Evolutionary conservation across 441 rosid species (phyloP).

Genomic region (Erodium chrysanthum): DNA sequence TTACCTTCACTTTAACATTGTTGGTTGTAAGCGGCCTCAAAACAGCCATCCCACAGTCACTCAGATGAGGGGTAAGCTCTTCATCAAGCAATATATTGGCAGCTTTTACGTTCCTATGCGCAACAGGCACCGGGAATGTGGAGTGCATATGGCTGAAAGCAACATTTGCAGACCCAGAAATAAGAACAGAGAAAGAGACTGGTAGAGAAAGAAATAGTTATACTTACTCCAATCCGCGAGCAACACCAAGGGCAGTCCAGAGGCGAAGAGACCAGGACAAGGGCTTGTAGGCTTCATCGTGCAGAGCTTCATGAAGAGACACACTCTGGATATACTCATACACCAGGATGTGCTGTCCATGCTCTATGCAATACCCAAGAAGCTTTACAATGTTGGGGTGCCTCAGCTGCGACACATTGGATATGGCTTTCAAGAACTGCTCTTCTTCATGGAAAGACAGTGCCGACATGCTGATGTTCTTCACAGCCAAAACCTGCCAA

Average conservation of each 20-base stretch:
- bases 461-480: constrained; percentile 54
- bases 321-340: constrained; percentile 63
- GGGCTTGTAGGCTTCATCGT: constrained; percentile 47
- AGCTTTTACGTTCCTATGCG: constrained; percentile 79
- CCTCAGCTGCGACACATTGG: constrained; percentile 51
- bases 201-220: constrained; percentile 10
- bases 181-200: not conserved
- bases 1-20: constrained; percentile 66
- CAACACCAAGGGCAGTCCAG: constrained; percentile 66
- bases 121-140: constrained; percentile 50
- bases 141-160: constrained; percentile 76
- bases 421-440: constrained; percentile 57
- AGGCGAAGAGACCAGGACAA: constrained; percentile 77
- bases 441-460: constrained; percentile 81
- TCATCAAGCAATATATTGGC: constrained; percentile 72
- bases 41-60: constrained; percentile 69
- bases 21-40: constrained; percentile 68
- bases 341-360: constrained; percentile 69
- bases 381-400: constrained; percentile 79
- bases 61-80: constrained; percentile 60
- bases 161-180: constrained; percentile 6
- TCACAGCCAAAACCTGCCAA: constrained; percentile 61
- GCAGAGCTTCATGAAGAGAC: constrained; percentile 64
- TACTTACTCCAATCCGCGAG: constrained; percentile 69
- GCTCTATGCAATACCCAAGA: constrained; percentile 74